Base-by-base conservation (phyloP, 805 yeast genomes). In the Sugiyamaella marilandica region DNA sequence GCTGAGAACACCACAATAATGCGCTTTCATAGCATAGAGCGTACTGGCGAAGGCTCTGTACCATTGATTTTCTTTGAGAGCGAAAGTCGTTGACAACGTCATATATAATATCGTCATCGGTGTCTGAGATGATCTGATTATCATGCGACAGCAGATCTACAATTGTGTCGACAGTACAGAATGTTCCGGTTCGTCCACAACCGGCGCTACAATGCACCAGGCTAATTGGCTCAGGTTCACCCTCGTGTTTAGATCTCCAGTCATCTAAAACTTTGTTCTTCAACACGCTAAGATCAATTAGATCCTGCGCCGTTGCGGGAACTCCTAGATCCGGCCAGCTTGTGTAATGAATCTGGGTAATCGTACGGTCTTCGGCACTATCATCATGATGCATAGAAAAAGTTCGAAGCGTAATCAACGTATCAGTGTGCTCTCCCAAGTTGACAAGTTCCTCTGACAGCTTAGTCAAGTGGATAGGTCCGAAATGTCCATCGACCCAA, bases 121-220 rank as follows among this genome's bases (percentile, higher is more conserved):
- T 16, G 29, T 24, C 29, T 24, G 29, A 24, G 29, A 33, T 24
- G 18, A 39, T 31, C 16, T 11, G 21, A 14, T n/a, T n/a, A 9
- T 37, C 29, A 18, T 45, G 21, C 14, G 39, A 18, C 61, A 70
- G 70, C 32, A 73, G 68, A 57, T 77, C 78, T 10, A 76, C 67
- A 10, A 69, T 60, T 44, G 67, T 57, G 62, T 74, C 66, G 58
- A 70, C 59, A 39, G 76, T 54, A 60, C 73, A 85, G 65, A 87
- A 84, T 1, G 96, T 87, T 1, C 99, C 99, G 0, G 98, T 92
- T 54, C 99, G 77, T 9, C 99, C 99, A 68, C 97, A 92, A 0
- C 99, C 99, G 1, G 98, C 98, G 11, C 95, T 85, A 68, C 99
- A 92, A 70, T 92, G 98, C 39, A 86, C 88, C 43, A 89, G 63